A percentile compares a stretch with the other conserved stretches of the same genome.
These are phyloP conservation scores for Begonia masoniana DNA, from an alignment of 306 rosid species.

Conservation along the genomic window DNA sequence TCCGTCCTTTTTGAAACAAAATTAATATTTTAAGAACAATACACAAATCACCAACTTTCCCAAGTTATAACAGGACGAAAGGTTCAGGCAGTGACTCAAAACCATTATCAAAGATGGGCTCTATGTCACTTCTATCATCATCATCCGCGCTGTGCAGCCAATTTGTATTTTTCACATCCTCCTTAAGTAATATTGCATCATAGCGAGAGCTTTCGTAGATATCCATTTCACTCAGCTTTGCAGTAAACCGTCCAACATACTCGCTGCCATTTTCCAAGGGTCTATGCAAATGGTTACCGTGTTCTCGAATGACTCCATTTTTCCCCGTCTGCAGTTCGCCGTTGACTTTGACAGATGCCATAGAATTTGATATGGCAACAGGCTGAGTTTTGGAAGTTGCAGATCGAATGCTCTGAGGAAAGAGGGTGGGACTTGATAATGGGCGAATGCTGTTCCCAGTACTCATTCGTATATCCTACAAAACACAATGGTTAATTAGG, in stretches of 20 bases:
- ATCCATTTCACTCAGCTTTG: constrained; percentile 65
- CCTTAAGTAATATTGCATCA: constrained; percentile 76
- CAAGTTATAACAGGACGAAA: constrained; percentile 61
- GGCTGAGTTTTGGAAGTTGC: constrained; percentile 49
- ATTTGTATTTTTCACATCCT: constrained; percentile 75
- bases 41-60: no score
- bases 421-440: constrained; percentile 66
- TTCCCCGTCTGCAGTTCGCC: constrained; percentile 26
- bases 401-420: constrained; percentile 78
- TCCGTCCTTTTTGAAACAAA: no score
- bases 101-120: constrained; percentile 68
- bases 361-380: constrained; percentile 23
- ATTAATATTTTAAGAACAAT: no score
- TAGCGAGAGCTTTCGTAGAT: constrained; percentile 88
- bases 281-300: constrained; percentile 21
- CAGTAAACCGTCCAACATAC: constrained; percentile 28
- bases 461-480: constrained; percentile 80
- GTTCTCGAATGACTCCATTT: constrained; percentile 31
- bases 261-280: constrained; percentile 33
- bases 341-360: constrained; percentile 26
- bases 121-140: constrained; percentile 64
- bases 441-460: constrained; percentile 49
- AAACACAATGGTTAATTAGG: constrained; percentile 3
- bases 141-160: constrained; percentile 58
- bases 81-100: constrained; percentile 93